Base-by-base conservation (phyloP, 1,284 basidiomycete genomes). In the Takashimella koratensis region DNA sequence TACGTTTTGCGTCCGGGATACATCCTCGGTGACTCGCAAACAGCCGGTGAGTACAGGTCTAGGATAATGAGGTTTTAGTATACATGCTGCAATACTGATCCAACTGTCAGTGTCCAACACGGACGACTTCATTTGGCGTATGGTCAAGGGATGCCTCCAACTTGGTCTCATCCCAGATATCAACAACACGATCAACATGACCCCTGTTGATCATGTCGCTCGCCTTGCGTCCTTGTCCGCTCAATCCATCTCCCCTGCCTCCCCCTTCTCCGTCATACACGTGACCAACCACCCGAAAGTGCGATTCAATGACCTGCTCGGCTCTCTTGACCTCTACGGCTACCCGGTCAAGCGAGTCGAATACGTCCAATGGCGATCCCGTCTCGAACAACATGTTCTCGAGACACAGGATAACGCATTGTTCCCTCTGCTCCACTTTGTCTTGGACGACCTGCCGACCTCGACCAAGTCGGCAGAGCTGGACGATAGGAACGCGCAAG, bases 111-210 rank as follows among this genome's bases (percentile, higher is more conserved):
- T 97, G 2, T 98, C 94, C 24, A 99, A 99, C 77, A 98, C 96
- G 36, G 96, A 99, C 67, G 96, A 99, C 76, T 99, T 99, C 77
- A 83, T 99, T 52, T 98, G 95, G 94, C 85, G 96, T 20, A 80
- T 99, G 71, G 90, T 98, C 71, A 98, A 98, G 77, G 96, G 96
- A 22, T 97, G 93, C 71, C 82, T 96, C 45, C 96, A 99, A 75
- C 85, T 98, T 5, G 95, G 95, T 2, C 83, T 93, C 43, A 86
- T 94, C 2, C 96, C 96, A 1, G 90, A 99, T 72, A 98, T 99
- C 76, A 92, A 97, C 80, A 99, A 99, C 77, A 88, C 90, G 3
- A 83, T 98, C 70, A 98, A 98, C 78, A 95, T 98, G 89, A 90
- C 94, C 19, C 96, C 96, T 0, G 96, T 98, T 24, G 90, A 98